These are phyloP conservation scores for Ceratobasidium sp. DNA, from an alignment of 1,284 basidiomycete genomes.

Conservation along the genomic window DNA sequence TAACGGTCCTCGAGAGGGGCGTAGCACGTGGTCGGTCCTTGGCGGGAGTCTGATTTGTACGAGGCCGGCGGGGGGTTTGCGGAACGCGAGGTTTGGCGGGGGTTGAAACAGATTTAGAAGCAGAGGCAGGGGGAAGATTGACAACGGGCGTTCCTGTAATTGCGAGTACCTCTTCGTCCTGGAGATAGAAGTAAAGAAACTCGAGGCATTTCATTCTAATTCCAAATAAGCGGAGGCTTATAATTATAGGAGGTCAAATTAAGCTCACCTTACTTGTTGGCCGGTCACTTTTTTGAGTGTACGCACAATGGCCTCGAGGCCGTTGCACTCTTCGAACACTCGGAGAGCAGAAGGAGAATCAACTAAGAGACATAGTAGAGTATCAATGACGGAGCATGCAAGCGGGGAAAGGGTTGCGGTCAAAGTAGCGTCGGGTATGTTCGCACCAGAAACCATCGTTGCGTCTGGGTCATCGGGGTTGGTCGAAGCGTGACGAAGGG, in stretches of 20 bases:
- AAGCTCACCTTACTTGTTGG: slow-evolving; percentile 82
- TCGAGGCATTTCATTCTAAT: slow-evolving; percentile 92
- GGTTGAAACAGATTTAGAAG: slow-evolving; percentile 51
- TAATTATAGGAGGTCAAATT: neutral
- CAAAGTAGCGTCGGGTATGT: slow-evolving; percentile 52
- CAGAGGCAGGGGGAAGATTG: slow-evolving; percentile 44
- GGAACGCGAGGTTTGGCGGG: slow-evolving; percentile 46
- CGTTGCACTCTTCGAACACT: slow-evolving; percentile 79
- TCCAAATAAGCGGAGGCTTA: neutral
- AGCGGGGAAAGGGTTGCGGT: slow-evolving; percentile 54
- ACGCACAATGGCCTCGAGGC: slow-evolving; percentile 84
- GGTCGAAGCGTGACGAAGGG: slow-evolving; percentile 37
- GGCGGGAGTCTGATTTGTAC: slow-evolving; percentile 42
- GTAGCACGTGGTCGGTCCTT: slow-evolving; percentile 31
- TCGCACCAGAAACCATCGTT: slow-evolving; percentile 56
- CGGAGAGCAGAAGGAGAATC: slow-evolving; percentile 81
- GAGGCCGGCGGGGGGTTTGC: slow-evolving; percentile 47
- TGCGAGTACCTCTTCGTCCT: slow-evolving; percentile 73
- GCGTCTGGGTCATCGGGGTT: slow-evolving; percentile 50
- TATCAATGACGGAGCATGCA: slow-evolving; percentile 80
- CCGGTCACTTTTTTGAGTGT: slow-evolving; percentile 86
- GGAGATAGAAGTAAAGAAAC: slow-evolving; percentile 91
- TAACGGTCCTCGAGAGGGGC: slow-evolving; percentile 24
- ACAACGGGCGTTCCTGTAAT: slow-evolving; percentile 48
- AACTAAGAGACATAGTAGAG: slow-evolving; percentile 85